Evolutionary conservation across 2,329 filamentous ascomycete species (phyloP), one percentile per base, ranked within the genome.

Genomic region (Fusarium sp.): DNA sequence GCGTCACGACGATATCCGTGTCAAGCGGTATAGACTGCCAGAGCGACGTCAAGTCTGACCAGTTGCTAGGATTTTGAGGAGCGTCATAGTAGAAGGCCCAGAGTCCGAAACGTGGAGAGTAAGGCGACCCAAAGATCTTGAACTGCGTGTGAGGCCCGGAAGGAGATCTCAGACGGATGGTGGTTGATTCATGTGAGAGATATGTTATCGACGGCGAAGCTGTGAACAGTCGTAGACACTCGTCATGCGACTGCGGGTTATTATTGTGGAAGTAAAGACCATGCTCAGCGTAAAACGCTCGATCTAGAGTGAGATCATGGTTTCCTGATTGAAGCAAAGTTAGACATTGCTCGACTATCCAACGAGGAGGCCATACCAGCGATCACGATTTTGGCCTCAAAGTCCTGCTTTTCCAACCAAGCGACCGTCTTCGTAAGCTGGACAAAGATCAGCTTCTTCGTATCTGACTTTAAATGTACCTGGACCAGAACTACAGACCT

Each of bases 281-380:
- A 69, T 88, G 82, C 40, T 84, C 75, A 10, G 78, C 71, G 74
- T 88, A 90, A 75, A 91, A 92, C 4, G 81, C 75, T n/a, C 80
- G 70, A 72, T 93, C 91, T 8, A 94, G 84, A 0, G 90, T 91
- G 49, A 92, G 82, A 73, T 94, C 92, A 77, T 94, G 92, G 74
- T 94, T 94, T 27, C 91, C 90, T 90, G 48, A 25, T 47, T 17
- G 55, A 22, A 47, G 35, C 40, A 22, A 17, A 49, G 62, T 70
- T 40, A 66, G 65, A 44, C 19, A 46, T 45, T 43, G 23, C 40
- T 59, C 35, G 23, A 32, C 7, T n/a, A 33, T 44, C 23, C 35
- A n/a, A 3, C 22, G 39, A 48, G 40, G 23, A 52, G 19, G 27
- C 46, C 66, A 55, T 82, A 90, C 89, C 90, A 65, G 89, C 90